Percentiles rank a stretch among this genome's conserved stretches.
Evolutionary conservation across 805 yeast species (phyloP).

Genomic region (Lipomyces lipofer): DNA sequence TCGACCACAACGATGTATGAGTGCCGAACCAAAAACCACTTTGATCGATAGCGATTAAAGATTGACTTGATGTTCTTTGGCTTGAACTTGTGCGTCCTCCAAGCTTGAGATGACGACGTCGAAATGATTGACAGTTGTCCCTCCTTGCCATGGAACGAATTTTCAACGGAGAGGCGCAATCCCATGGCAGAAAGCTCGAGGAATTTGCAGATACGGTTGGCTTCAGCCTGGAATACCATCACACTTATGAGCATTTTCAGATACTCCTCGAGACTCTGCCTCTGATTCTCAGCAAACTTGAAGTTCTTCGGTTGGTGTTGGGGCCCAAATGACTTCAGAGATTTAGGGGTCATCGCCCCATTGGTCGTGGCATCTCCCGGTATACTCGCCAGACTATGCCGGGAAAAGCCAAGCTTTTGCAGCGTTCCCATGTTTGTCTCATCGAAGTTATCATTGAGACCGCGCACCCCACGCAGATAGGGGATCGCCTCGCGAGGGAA

Average conservation of each 20-base stretch:
- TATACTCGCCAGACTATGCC: slow-evolving; percentile 11
- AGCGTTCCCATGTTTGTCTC: slow-evolving; percentile 1
- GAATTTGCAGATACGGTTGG: slow-evolving; percentile 80
- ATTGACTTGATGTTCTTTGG: slow-evolving; percentile 78
- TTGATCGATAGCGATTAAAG: slow-evolving; percentile 86
- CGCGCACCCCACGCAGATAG: slow-evolving; percentile 30
- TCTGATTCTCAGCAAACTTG: slow-evolving; percentile 24
- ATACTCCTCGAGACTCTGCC: slow-evolving; percentile 59
- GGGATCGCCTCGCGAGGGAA: slow-evolving; percentile 44
- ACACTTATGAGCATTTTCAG: slow-evolving; percentile 59
- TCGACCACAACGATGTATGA: slow-evolving; percentile 85
- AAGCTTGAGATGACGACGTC: slow-evolving; percentile 84
- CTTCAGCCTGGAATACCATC: slow-evolving; percentile 72
- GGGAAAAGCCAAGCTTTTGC: neutral
- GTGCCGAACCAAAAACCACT: slow-evolving; percentile 87
- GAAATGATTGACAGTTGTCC: slow-evolving; percentile 80
- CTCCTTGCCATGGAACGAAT: slow-evolving; percentile 81
- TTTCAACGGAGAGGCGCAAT: slow-evolving; percentile 76
- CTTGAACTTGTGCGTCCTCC: slow-evolving; percentile 90
- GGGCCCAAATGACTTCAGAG: neutral
- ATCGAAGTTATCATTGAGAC: slow-evolving; percentile 12
- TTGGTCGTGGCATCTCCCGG: neutral
- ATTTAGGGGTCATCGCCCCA: neutral
- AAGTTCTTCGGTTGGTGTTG: slow-evolving; percentile 9
- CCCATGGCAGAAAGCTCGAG: slow-evolving; percentile 89